phyloP scores from a whole-genome alignment of 2,329 filamentous ascomycete species.

The Davidsoniella neocaledoniae region DNA sequence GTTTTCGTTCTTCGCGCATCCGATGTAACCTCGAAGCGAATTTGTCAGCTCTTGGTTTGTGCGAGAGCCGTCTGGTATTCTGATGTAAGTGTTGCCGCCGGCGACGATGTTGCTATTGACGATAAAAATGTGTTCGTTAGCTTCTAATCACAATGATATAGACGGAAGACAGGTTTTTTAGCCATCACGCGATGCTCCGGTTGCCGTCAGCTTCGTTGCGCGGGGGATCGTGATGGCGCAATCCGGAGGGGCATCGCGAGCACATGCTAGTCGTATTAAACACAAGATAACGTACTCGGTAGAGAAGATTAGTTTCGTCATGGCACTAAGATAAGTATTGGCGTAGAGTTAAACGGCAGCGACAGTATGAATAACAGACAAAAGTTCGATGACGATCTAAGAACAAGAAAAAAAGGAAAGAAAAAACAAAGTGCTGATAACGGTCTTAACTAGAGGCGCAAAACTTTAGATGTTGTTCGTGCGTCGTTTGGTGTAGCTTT shows the following conservation, averaged over 20 bases:
- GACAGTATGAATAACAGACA: neutral
- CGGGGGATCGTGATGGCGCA: neutral
- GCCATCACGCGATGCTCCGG: too few species aligned
- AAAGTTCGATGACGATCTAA: neutral
- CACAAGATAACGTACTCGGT: slow-evolving; percentile 45
- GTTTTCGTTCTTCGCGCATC: slow-evolving; percentile 48
- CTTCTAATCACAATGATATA: neutral
- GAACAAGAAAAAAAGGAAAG: neutral
- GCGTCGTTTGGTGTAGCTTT: too few species aligned
- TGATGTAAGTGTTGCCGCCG: slow-evolving; percentile 66
- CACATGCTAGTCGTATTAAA: neutral
- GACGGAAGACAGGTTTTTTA: neutral
- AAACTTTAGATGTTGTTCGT: too few species aligned
- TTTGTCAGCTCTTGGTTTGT: slow-evolving; percentile 90
- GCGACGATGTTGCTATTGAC: slow-evolving; percentile 57
- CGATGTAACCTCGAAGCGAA: slow-evolving; percentile 70
- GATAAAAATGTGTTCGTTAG: slow-evolving; percentile 12
- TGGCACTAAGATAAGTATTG: neutral
- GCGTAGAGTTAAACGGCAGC: neutral
- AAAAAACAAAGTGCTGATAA: neutral
- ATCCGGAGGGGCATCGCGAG: neutral
- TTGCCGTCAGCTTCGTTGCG: neutral
- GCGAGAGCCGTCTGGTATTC: slow-evolving; percentile 58
- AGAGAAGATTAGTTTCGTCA: slow-evolving; percentile 70
- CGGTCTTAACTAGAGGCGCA: too few species aligned